A percentile compares a stretch with the other conserved stretches of the same genome.
Evolutionary conservation across 2,329 filamentous ascomycete genomes (phyloP).

Genomic region (Neofusicoccum ribis): DNA sequence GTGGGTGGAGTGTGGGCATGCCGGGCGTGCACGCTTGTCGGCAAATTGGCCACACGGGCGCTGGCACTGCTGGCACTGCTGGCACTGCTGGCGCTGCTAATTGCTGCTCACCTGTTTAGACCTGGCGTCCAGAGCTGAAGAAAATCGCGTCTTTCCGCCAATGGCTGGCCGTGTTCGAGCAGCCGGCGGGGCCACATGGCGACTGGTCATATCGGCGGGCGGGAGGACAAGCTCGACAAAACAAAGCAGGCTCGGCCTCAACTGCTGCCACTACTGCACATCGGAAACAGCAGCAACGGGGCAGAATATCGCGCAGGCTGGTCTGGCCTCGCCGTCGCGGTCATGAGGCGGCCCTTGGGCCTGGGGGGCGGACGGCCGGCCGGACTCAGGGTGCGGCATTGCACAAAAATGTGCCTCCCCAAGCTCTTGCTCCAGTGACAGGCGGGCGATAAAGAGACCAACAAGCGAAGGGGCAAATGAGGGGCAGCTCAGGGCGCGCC

Average conservation of each 20-base stretch:
- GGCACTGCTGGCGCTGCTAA: background rate
- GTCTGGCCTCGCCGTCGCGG: background rate
- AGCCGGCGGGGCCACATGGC: constrained; percentile 6
- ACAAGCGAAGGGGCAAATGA: constrained; percentile 12
- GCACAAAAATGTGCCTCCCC: constrained; percentile 6
- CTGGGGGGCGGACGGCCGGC: background rate
- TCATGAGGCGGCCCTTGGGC: background rate
- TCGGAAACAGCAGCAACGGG: constrained; percentile 12
- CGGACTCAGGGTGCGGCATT: background rate
- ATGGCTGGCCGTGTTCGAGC: background rate
- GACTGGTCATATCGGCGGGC: background rate
- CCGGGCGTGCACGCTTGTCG: background rate
- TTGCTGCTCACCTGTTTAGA: background rate
- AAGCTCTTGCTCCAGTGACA: constrained; percentile 6
- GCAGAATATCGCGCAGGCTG: constrained; percentile 12
- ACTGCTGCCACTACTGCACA: constrained; percentile 11
- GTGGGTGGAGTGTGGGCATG: background rate
- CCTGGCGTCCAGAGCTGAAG: constrained; percentile 9
- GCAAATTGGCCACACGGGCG: background rate
- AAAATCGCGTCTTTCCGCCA: background rate
- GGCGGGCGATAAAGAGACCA: background rate
- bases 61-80: background rate
- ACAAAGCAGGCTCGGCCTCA: constrained; percentile 5
- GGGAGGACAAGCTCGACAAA: constrained; percentile 11
- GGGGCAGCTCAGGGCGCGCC: background rate